Evolutionary conservation across 257 asterid species (phyloP).

Genomic region (Petunia axillaris): DNA sequence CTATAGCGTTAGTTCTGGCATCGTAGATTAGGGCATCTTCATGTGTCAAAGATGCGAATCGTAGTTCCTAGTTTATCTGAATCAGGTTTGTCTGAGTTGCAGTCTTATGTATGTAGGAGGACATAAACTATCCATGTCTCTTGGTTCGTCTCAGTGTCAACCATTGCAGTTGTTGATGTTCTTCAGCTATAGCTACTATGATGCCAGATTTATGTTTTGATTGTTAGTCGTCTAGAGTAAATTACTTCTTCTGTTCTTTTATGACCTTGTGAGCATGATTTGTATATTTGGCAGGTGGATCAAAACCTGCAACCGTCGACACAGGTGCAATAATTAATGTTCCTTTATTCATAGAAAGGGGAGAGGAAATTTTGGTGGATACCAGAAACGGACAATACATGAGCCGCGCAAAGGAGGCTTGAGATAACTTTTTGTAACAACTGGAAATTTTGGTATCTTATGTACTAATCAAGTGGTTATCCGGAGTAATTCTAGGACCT

Average conservation of each 20-base stretch:
- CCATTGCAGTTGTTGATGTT: background rate
- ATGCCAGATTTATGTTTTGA: background rate
- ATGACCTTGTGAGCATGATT: background rate
- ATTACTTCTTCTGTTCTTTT: background rate
- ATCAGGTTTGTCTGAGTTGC: too few species aligned
- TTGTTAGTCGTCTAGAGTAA: background rate
- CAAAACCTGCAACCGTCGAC: slow-evolving; percentile 86
- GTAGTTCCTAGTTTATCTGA: too few species aligned
- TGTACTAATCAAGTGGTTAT: too few species aligned
- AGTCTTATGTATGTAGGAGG: too few species aligned
- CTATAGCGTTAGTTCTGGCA: background rate
- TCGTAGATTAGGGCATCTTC: too few species aligned
- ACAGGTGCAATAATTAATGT: slow-evolving; percentile 91
- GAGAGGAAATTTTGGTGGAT: slow-evolving; percentile 73
- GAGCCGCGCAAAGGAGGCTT: slow-evolving; percentile 74
- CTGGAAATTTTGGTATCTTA: slow-evolving; percentile 15
- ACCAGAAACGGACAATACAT: slow-evolving; percentile 95
- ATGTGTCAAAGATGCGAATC: too few species aligned
- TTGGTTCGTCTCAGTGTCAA: background rate
- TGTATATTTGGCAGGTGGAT: slow-evolving; percentile 67
- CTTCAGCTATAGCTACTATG: background rate
- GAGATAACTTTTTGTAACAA: slow-evolving; percentile 25
- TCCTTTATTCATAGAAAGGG: slow-evolving; percentile 74
- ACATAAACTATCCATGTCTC: background rate
- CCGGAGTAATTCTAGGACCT: background rate